Evolutionary conservation across 164 flowering plant species (phyloP), one percentile per base, ranked within the genome.

Genomic region (Aristolochia fimbriata): DNA sequence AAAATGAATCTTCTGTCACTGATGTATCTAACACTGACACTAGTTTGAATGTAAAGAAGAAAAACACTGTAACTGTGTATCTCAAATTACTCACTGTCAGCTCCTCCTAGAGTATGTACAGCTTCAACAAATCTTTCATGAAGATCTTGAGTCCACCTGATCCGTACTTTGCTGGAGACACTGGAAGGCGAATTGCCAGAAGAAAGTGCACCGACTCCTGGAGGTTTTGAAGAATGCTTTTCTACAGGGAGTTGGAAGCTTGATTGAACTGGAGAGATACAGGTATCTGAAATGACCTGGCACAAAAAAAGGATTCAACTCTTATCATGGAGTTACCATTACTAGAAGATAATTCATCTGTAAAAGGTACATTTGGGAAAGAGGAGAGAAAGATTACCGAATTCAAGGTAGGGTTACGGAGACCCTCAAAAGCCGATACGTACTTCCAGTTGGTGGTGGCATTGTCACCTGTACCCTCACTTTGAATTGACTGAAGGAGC

Each of bases 111-210:
- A 33, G 81, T 78, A 62, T 87, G 81, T 8, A 89, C 87, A 54
- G 90, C 87, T 68, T 87, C 86, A 25, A 92, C 96, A 64, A 89
- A 92, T 67, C 72, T 78, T 70, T 92, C 91, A 56, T 89, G 96
- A 65, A 89, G 89, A 61, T 87, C 88, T 64, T 77, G 89, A 65
- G 85, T 84, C 98, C 98, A 92, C 68, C 98, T 80, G 43, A 92
- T 92, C 65, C 98, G 67, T 1, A 82, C 75, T 78, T 87, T 91
- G 64, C 66, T 73, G 8, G 81, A 60, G 14, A 62, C 54, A 37
- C 43, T 37, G 43, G 43, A 37, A 6, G 43, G 43, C 43, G 8
- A 3, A 37, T 37, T 37, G 43, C 43, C 4, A 6, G 43, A 10
- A 37, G 43, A 37, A 37, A 37, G 43, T 37, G 43, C 43, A 4